Evolutionary conservation across 495 filamentous ascomycete species (phyloP), one percentile per base, ranked within the genome.

Genomic region (Penicillium egyptiacum): DNA sequence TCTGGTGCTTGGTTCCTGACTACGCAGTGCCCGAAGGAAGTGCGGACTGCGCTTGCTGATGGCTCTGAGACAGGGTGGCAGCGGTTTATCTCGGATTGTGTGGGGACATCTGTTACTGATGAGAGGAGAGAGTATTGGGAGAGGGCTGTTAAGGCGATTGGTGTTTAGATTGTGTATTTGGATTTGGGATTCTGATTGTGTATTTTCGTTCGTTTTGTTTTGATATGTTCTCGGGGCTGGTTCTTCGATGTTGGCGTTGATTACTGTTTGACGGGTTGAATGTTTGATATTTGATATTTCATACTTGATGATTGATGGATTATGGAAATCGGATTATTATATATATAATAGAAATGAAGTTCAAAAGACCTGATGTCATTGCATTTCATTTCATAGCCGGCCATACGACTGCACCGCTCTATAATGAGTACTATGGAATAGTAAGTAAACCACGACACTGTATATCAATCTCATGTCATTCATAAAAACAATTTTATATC

Each of bases 1-100:
- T 83, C 79, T 28, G 91, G 81, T 20, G 81, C 84, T 4, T 96
- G 91, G 91, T 94, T 88, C 64, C 58, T 90, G 40, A 82, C 68
- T 5, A 87, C 78, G 2, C 79, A 90, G 69, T 95, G 91, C 70
- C 50, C 57, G 0, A 17, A 54, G 5, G 68, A 63, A 7, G 75
- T 86, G 37, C 66, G 78, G 42, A 17, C 46, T 4, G 71, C 64
- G 19, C 74, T 93, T 61, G 70, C 75, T 59, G 51, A 57, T 11
- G 83, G 79, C 2, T 72, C 65, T 20, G 75, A 86, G 66, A 75
- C 57, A 0, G 89, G 84, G 0, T 93, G 81, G 74, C 28, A 63
- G 33, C 67, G 63, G 5, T 96, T 90, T 78, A 77, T 92, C 68
- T 65, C 40, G 5, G 56, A 61, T 7, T 94, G 90, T 69, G 79